A percentile compares a stretch with the other conserved stretches of the same genome.
These are phyloP conservation scores for Ramaria rubella DNA, from an alignment of 768 basidiomycete genomes.

Conservation along the genomic window DNA sequence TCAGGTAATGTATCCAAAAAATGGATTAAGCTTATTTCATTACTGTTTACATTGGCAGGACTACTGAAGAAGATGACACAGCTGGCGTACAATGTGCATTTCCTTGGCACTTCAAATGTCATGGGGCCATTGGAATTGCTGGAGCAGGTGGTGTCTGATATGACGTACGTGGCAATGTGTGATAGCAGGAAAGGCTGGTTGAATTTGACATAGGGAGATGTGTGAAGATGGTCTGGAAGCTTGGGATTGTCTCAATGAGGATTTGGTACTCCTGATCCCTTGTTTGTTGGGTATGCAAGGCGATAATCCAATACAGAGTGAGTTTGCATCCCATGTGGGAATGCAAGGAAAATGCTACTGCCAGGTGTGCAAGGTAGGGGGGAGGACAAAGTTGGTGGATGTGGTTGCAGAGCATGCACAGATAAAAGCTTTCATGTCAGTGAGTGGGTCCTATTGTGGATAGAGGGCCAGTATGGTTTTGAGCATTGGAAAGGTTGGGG, in stretches of 20 bases:
- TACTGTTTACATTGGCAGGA: slow-evolving; percentile 23
- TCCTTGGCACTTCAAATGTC: slow-evolving; percentile 20
- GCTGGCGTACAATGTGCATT: slow-evolving; percentile 17
- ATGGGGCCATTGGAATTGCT: slow-evolving; percentile 22
- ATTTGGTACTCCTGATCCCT: slow-evolving; percentile 27
- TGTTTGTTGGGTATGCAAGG: slow-evolving; percentile 24
- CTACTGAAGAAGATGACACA: slow-evolving; percentile 11
- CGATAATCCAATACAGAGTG: slow-evolving; percentile 13
- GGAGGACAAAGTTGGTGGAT: neutral
- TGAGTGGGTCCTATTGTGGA: neutral
- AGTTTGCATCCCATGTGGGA: slow-evolving; percentile 19
- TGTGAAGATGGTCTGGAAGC: slow-evolving; percentile 17
- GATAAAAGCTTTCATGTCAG: neutral
- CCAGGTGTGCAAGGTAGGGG: slow-evolving; percentile 13
- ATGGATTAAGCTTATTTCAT: slow-evolving; percentile 26
- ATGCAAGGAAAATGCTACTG: slow-evolving; percentile 17
- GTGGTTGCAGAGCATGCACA: neutral
- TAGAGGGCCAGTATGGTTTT: neutral
- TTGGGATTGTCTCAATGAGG: slow-evolving; percentile 18
- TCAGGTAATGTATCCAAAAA: slow-evolving; percentile 24
- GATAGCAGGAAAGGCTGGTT: neutral
- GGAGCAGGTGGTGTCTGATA: slow-evolving; percentile 15
- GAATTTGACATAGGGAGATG: slow-evolving; percentile 9
- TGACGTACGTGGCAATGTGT: slow-evolving; percentile 15
- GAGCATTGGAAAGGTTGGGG: neutral